These are phyloP conservation scores for Hemileccinum rubropunctum DNA, from an alignment of 768 basidiomycete species.

Conservation along the genomic window DNA sequence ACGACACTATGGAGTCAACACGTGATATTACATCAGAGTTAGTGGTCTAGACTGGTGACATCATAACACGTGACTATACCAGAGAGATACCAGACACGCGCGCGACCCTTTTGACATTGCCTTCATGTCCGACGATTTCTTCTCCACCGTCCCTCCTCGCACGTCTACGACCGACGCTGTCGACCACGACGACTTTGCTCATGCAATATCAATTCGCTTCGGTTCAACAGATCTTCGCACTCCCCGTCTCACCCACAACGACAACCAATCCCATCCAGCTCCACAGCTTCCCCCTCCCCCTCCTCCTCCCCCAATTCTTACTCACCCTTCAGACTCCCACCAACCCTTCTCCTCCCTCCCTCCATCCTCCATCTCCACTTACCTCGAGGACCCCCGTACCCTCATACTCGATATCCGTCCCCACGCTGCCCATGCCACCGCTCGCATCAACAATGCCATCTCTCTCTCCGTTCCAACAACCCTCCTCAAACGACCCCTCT, in stretches of 20 bases:
- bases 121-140: slow-evolving; percentile 40
- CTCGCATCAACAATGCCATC: slow-evolving; percentile 66
- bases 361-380: neutral
- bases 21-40: slow-evolving; percentile 27
- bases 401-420: slow-evolving; percentile 90
- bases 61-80: slow-evolving; percentile 29
- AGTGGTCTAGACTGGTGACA: slow-evolving; percentile 29
- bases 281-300: slow-evolving; percentile 14
- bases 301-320: slow-evolving; percentile 16
- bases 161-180: slow-evolving; percentile 1
- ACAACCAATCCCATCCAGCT: neutral
- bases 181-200: slow-evolving; percentile 47
- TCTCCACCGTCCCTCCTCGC: slow-evolving; percentile 32
- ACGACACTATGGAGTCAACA: too few species aligned
- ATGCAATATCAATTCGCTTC: slow-evolving; percentile 51
- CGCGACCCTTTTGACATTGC: neutral
- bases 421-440: slow-evolving; percentile 65
- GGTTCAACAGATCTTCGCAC: slow-evolving; percentile 36
- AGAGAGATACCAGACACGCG: neutral
- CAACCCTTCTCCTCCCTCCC: neutral
- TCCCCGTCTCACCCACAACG: slow-evolving; percentile 33
- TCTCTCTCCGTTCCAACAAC: slow-evolving; percentile 93
- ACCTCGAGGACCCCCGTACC: slow-evolving; percentile 22
- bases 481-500: slow-evolving; percentile 86
- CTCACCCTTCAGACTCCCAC: neutral